These are phyloP conservation scores for Thelonectria olida DNA, from an alignment of 2,329 filamentous ascomycete genomes.

Conservation along the genomic window DNA sequence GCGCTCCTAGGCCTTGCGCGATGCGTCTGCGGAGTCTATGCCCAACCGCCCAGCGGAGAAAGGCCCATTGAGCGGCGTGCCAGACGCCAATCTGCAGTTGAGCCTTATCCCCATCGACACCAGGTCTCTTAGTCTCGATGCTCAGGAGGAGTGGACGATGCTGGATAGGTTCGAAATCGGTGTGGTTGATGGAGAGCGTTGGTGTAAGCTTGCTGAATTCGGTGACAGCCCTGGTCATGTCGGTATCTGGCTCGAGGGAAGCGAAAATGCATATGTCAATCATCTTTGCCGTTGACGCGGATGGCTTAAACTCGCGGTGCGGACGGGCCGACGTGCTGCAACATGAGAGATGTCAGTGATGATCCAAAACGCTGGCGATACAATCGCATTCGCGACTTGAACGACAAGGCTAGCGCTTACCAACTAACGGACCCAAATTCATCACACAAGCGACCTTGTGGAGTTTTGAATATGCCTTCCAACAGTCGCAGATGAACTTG, in stretches of 20 bases:
- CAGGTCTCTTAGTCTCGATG: slow-evolving; percentile 7
- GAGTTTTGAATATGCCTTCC: neutral
- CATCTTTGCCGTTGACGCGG: neutral
- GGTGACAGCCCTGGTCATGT: neutral
- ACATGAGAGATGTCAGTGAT: neutral
- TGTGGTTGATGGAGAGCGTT: slow-evolving; percentile 12
- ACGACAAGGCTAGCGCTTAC: slow-evolving; percentile 6
- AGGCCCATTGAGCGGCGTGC: slow-evolving; percentile 14
- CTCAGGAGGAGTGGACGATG: neutral
- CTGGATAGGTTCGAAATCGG: slow-evolving; percentile 2
- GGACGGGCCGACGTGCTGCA: neutral
- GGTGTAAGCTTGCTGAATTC: slow-evolving; percentile 5
- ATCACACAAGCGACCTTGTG: neutral
- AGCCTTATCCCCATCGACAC: neutral
- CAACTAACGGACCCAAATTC: slow-evolving; percentile 5
- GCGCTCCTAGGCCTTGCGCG: neutral
- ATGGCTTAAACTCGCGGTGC: neutral
- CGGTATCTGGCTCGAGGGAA: neutral
- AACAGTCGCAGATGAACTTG: slow-evolving; percentile 9
- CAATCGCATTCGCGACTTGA: neutral
- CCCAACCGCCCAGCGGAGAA: slow-evolving; percentile 9
- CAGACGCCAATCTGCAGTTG: slow-evolving; percentile 8
- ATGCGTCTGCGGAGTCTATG: neutral
- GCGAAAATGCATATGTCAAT: neutral
- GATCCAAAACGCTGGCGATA: too few relatives aligned